Evolutionary conservation across 2,329 filamentous ascomycete species (phyloP).

Genomic region (Sphaceloma murrayae): DNA sequence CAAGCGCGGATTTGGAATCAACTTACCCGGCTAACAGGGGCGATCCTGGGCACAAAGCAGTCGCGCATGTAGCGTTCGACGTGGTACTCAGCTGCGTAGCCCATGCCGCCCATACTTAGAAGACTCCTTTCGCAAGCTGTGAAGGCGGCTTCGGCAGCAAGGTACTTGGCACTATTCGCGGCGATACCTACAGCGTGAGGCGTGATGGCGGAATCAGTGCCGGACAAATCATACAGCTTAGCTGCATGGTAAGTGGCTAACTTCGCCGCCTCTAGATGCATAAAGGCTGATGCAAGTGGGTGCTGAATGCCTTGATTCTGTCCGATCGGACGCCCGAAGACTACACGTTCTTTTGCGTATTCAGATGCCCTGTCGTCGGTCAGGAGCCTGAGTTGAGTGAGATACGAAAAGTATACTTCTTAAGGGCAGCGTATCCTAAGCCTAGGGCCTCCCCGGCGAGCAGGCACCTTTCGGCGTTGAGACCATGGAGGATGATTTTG

Average conservation of each 20-base stretch:
- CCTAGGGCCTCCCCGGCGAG: constrained; percentile 48
- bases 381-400: too few species aligned
- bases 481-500: constrained; percentile 61
- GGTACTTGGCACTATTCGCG: constrained; percentile 48
- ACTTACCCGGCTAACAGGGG: constrained; percentile 47
- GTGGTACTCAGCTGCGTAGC: constrained; percentile 54
- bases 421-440: constrained; percentile 36
- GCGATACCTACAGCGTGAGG: constrained; percentile 44
- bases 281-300: constrained; percentile 55
- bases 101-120: constrained; percentile 52
- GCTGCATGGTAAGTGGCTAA: constrained; percentile 53
- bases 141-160: constrained; percentile 53
- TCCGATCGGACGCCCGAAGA: constrained; percentile 57
- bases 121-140: constrained; percentile 51
- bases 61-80: constrained; percentile 53
- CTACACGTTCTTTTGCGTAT: constrained; percentile 58
- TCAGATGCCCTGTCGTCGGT: constrained; percentile 47
- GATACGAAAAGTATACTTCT: constrained; percentile 3
- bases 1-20: not conserved
- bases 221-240: constrained; percentile 45
- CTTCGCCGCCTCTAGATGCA: constrained; percentile 53
- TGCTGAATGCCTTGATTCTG: constrained; percentile 58
- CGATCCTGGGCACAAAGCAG: constrained; percentile 50
- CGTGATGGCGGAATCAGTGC: constrained; percentile 31
- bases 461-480: constrained; percentile 70